Evolutionary conservation across 2,329 filamentous ascomycete species (phyloP).

Genomic region (Claviceps africana): DNA sequence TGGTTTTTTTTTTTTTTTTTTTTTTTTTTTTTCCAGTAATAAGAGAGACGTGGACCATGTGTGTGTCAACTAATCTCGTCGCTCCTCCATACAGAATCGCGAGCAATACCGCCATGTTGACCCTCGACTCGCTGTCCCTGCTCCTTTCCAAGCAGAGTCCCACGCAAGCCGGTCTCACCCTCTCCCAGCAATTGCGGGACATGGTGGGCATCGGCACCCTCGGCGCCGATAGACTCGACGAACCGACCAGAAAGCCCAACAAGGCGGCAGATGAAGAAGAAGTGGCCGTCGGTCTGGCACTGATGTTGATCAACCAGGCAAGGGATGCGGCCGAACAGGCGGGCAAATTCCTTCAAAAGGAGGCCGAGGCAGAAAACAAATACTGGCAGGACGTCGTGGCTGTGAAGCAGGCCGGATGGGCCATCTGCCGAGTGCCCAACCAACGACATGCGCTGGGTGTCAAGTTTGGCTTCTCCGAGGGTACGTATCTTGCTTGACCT

Average conservation of each 20-base stretch:
- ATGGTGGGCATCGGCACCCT: conserved; percentile 62
- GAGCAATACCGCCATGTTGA: conserved; percentile 47
- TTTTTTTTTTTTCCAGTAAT: neutral
- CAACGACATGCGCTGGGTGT: conserved; percentile 67
- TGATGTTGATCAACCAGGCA: conserved; percentile 62
- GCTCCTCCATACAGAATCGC: conserved; percentile 16
- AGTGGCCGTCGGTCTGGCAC: conserved; percentile 56
- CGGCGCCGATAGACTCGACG: conserved; percentile 49
- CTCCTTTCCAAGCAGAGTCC: conserved; percentile 72
- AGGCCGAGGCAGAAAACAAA: conserved; percentile 64
- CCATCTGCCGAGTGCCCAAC: conserved; percentile 61
- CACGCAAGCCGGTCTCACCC: conserved; percentile 51
- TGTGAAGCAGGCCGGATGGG: conserved; percentile 76
- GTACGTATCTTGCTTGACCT: conserved; percentile 19
- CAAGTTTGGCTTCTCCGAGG: conserved; percentile 77
- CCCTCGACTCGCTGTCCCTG: conserved; percentile 72
- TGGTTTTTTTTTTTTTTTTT: neutral
- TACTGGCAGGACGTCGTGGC: conserved; percentile 83
- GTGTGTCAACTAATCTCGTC: neutral
- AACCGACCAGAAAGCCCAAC: conserved; percentile 43
- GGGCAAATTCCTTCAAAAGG: conserved; percentile 56
- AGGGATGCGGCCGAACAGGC: conserved; percentile 61
- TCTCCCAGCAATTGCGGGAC: conserved; percentile 57
- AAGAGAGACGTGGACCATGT: neutral
- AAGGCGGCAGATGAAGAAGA: conserved; percentile 42